Evolutionary conservation across 345 rosid species (phyloP), one percentile per base, ranked within the genome.

Genomic region (Leavenworthia alabamica): DNA sequence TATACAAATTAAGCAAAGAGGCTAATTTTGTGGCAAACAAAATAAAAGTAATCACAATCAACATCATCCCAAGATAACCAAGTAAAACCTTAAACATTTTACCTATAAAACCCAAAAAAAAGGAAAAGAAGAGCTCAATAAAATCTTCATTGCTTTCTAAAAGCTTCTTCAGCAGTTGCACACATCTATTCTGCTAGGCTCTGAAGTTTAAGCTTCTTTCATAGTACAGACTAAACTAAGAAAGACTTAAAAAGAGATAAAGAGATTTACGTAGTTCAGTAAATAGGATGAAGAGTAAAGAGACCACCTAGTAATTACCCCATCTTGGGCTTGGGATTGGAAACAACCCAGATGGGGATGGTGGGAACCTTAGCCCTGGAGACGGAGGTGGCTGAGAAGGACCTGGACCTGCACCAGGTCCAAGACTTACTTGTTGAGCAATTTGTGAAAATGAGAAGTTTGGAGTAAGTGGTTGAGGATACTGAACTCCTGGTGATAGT

Each of bases 401-500:
- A 22, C 64, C 72, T 19, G 51, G 16, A 54, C n/a, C n/a, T n/a
- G n/a, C n/a, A n/a, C 96, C 91, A 45, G 90, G 86, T 54, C 95
- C 94, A 47, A 74, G 77, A 74, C 75, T 79, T 70, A 92, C 98
- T 11, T 82, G 54, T 68, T 86, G 97, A 35, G 74, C 67, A 69
- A 78, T 36, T 2, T 86, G 88, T 16, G 96, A 81, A 74, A 88
- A 91, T 4, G 79, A 51, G 69, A 86, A 91, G 73, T 78, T 91
- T 20, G 96, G 92, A 4, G 88, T 75, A 53, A 83, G 42, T 13
- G 89, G 89, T 20, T 84, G 86, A 63, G 95, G 95, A 78, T 82
- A 88, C 59, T 84, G 94, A 51, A 77, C 33, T 70, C 95, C 90
- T 0, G 98, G 96, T 15, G 98, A 88, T 32, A 83, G 74, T 64